phyloP scores from a whole-genome alignment of 2,329 filamentous ascomycete genomes.

The Sporothrix inflata region DNA sequence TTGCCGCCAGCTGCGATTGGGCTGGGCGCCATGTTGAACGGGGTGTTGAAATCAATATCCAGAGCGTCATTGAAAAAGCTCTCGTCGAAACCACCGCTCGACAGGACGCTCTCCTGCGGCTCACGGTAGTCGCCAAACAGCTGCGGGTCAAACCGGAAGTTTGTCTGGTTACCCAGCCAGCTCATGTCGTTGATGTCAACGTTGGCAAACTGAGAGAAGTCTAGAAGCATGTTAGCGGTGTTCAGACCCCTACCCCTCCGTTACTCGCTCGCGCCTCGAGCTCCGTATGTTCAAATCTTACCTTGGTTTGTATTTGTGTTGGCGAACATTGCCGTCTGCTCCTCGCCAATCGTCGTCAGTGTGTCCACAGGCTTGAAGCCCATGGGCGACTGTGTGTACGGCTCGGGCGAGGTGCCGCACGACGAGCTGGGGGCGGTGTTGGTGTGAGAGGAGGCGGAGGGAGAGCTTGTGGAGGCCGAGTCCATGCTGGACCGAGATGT shows the following conservation, averaged over 20 bases:
- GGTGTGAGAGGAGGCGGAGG: constrained; percentile 65
- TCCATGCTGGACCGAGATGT: constrained; percentile 57
- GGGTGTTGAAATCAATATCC: constrained; percentile 77
- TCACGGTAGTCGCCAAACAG: constrained; percentile 93
- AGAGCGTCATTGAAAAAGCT: constrained; percentile 75
- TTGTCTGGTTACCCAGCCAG: constrained; percentile 79
- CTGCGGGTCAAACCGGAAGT: constrained; percentile 85
- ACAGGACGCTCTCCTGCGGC: constrained; percentile 77
- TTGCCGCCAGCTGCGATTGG: constrained; percentile 48
- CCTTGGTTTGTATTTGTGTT: constrained; percentile 47
- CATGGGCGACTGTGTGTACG: constrained; percentile 70
- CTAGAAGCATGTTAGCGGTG: constrained; percentile 36
- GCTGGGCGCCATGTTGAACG: constrained; percentile 69
- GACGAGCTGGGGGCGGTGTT: constrained; percentile 64
- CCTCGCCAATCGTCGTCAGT: constrained; percentile 67
- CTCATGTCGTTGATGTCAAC: constrained; percentile 64
- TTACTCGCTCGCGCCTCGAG: background rate
- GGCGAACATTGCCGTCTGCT: constrained; percentile 56
- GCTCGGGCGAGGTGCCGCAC: constrained; percentile 78
- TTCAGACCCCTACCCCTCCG: background rate
- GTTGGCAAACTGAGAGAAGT: constrained; percentile 45
- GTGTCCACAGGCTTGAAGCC: constrained; percentile 66
- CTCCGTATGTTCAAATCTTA: constrained; percentile 27
- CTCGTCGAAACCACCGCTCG: constrained; percentile 70
- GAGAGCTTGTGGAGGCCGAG: constrained; percentile 63